Evolutionary conservation across 352 stramenopile genomes (phyloP).

Genomic region (Pythium apleroticum): DNA sequence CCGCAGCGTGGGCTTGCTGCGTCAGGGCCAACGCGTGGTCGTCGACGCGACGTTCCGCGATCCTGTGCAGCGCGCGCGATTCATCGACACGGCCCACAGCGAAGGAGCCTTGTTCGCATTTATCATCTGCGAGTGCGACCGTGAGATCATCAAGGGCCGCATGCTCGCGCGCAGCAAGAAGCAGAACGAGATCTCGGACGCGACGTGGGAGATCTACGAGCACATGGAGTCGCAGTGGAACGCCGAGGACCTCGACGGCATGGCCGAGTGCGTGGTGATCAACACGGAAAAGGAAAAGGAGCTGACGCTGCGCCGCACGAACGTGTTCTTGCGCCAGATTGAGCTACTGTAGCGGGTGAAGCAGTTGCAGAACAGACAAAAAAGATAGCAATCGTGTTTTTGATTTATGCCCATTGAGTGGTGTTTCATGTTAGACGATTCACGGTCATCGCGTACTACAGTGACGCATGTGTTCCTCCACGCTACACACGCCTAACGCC

Average conservation of each 20-base stretch:
- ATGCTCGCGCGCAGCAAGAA: slow-evolving; percentile 45
- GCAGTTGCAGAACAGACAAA: neutral
- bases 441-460: too few species aligned
- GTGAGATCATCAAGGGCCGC: slow-evolving; percentile 63
- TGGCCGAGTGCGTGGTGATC: slow-evolving; percentile 47
- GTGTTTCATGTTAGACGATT: too few species aligned
- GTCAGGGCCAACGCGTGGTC: slow-evolving; percentile 51
- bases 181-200: slow-evolving; percentile 58
- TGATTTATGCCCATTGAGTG: neutral
- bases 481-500: too few species aligned
- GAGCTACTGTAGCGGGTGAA: slow-evolving; percentile 30
- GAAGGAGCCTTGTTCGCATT: slow-evolving; percentile 57
- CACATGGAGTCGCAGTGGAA: slow-evolving; percentile 55
- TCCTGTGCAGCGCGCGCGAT: slow-evolving; percentile 36
- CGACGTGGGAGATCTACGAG: slow-evolving; percentile 69
- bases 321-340: slow-evolving; percentile 60
- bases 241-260: slow-evolving; percentile 33
- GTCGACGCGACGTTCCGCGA: slow-evolving; percentile 69
- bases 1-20: slow-evolving; percentile 34
- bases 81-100: slow-evolving; percentile 39
- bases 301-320: slow-evolving; percentile 50
- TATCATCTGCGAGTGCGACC: slow-evolving; percentile 64
- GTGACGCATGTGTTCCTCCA: too few species aligned
- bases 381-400: neutral
- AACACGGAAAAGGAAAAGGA: slow-evolving; percentile 78